Conservation (phyloP, 352 stramenopile species). For the Phytophthora niederhauseri region DNA sequence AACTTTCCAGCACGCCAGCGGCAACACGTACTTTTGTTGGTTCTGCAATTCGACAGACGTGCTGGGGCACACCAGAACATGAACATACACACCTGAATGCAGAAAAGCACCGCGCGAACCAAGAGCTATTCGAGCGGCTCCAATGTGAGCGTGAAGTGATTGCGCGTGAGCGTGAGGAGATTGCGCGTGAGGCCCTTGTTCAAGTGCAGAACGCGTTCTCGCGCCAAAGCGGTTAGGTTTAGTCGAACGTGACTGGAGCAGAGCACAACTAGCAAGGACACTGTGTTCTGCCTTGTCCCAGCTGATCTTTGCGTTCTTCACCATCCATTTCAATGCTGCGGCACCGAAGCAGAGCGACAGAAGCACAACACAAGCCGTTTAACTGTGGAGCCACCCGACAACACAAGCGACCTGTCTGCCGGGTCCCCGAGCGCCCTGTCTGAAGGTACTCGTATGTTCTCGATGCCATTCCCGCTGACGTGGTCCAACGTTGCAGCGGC, state of each 20-base stretch:
- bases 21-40: no score
- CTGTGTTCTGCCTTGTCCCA: neutral
- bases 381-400: neutral
- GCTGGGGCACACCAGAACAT: no score
- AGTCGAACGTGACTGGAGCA: slow-evolving; percentile 3
- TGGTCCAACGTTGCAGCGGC: neutral
- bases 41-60: no score
- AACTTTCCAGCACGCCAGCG: no score
- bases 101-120: no score
- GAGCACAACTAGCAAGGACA: slow-evolving; percentile 1
- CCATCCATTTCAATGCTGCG: neutral
- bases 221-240: neutral
- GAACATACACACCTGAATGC: no score
- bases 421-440: neutral
- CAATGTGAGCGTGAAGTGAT: no score
- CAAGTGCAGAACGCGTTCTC: neutral
- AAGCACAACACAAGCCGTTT: neutral
- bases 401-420: no score
- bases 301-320: neutral
- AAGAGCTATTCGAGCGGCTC: no score
- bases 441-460: neutral
- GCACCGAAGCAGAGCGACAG: neutral
- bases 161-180: no score
- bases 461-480: no score
- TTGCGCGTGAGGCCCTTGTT: neutral